phyloP scores from a whole-genome alignment of 345 rosid species.

The Eucalyptus polybractea region DNA sequence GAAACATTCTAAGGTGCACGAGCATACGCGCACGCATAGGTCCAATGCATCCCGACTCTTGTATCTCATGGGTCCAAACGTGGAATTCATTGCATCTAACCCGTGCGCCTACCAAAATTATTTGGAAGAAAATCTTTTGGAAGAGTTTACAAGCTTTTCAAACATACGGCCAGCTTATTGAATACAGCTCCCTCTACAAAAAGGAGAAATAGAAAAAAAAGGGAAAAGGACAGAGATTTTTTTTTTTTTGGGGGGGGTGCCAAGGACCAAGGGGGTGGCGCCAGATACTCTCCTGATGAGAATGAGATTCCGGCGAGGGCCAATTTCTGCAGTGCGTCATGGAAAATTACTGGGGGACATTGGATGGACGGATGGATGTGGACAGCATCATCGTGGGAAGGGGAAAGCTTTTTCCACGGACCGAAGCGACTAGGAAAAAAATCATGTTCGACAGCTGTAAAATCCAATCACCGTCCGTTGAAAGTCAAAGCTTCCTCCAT shows the following conservation, averaged over 20 bases:
- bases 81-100: no score
- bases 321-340: background rate
- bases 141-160: background rate
- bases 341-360: background rate
- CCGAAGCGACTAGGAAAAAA: background rate
- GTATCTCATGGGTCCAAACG: no score
- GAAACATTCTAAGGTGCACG: background rate
- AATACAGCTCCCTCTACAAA: background rate
- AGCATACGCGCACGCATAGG: background rate
- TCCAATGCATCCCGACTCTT: no score
- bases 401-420: background rate
- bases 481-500: background rate
- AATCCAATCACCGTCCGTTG: background rate
- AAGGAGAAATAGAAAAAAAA: background rate
- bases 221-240: background rate
- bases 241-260: rapidly evolving
- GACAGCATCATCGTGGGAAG: background rate
- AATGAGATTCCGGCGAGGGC: background rate
- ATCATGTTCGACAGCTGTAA: background rate
- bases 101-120: no score
- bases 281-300: background rate
- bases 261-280: background rate
- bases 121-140: no score
- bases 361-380: background rate
- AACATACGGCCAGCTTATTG: background rate